These are phyloP conservation scores for Vitis hybrid DNA, from an alignment of 177 flowering plant genomes.

Conservation along the genomic window DNA sequence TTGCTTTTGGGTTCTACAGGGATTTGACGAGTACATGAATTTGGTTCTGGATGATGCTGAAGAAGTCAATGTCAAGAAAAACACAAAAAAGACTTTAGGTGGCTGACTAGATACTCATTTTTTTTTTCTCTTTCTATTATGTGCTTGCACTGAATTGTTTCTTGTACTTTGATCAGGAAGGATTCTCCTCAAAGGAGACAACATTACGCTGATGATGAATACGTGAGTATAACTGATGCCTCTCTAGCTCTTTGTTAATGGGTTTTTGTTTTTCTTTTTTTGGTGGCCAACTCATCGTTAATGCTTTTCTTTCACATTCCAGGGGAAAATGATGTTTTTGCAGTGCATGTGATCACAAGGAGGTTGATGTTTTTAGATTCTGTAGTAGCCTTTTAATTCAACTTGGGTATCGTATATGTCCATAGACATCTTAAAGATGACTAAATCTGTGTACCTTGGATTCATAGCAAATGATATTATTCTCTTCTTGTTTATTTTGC, in stretches of 20 bases:
- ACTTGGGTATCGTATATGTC: too few species aligned
- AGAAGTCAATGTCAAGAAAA: constrained; percentile 82
- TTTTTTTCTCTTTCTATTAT: neutral
- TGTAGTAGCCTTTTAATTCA: neutral
- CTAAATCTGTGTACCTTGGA: too few species aligned
- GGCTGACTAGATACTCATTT: neutral
- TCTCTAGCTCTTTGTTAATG: constrained; percentile 1
- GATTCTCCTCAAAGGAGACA: constrained; percentile 81
- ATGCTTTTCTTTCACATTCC: constrained; percentile 9
- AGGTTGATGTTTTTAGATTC: neutral
- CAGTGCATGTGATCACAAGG: neutral
- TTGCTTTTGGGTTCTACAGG: constrained; percentile 33
- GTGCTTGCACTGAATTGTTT: neutral
- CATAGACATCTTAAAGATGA: too few species aligned
- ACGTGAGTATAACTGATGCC: constrained; percentile 41
- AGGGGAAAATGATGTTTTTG: constrained; percentile 44
- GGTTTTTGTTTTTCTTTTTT: constrained; percentile 1
- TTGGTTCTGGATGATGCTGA: constrained; percentile 94
- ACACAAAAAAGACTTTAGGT: constrained; percentile 74
- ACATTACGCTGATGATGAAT: constrained; percentile 84
- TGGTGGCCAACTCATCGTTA: neutral
- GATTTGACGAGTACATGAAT: constrained; percentile 98
- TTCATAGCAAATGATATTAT: too few species aligned
- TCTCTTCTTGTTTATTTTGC: too few species aligned
- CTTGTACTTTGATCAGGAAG: constrained; percentile 39